Percentiles rank a stretch among this genome's conserved stretches.
These are phyloP conservation scores for Mucor saturninus DNA, from an alignment of 371 early-diverging fungal species.

Conservation along the genomic window DNA sequence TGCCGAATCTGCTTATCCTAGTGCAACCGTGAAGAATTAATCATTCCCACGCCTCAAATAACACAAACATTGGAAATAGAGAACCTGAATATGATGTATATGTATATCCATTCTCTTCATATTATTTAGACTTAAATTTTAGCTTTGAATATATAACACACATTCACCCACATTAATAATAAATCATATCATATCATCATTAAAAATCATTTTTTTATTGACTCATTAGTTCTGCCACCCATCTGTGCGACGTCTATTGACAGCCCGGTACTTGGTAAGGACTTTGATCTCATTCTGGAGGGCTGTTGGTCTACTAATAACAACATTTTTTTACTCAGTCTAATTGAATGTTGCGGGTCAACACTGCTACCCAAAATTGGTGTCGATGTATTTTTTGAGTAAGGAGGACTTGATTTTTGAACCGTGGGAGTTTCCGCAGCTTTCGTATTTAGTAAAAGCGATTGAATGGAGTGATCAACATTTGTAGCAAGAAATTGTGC, in stretches of 20 bases:
- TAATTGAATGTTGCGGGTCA: slow-evolving; percentile 20
- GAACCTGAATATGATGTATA: slow-evolving; percentile 1
- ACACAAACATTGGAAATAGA: slow-evolving; percentile 1
- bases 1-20: slow-evolving; percentile 26
- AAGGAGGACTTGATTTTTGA: not conserved
- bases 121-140: not conserved
- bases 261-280: slow-evolving; percentile 26
- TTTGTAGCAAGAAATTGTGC: slow-evolving; percentile 13
- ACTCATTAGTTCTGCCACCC: not conserved
- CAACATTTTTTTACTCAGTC: slow-evolving; percentile 25
- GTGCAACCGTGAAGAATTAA: slow-evolving; percentile 14
- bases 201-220: too few species aligned
- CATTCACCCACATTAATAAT: not conserved
- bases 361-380: not conserved
- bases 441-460: not conserved
- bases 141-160: not conserved
- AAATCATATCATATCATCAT: not conserved
- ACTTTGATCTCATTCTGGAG: slow-evolving; percentile 25
- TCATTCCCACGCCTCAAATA: not conserved
- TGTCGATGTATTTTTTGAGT: not conserved
- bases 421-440: slow-evolving; percentile 7
- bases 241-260: slow-evolving; percentile 5
- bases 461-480: slow-evolving; percentile 19
- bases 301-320: slow-evolving; percentile 10
- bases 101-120: slow-evolving; percentile 6